Base-by-base conservation (phyloP, 2,329 filamentous ascomycete species). In the Colletotrichum sp. region DNA sequence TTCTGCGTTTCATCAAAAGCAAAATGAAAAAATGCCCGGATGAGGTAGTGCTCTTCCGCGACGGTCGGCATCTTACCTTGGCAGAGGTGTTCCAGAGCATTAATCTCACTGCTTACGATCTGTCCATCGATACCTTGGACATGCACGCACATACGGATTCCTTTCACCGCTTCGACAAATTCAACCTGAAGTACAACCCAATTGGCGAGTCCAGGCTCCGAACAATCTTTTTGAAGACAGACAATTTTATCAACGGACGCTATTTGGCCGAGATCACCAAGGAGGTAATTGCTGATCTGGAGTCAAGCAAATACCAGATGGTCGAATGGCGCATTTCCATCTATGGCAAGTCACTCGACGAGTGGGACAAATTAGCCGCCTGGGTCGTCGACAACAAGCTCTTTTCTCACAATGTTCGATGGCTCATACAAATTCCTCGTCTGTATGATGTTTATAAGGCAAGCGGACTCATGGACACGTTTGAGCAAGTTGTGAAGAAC, bases 251-350 rank as follows among this genome's bases (percentile, higher is more conserved):
- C 82, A 93, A 98, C 79, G 97, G 97, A 44, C 94, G 96, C 66
- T 99, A 99, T 83, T 88, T 99, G 59, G 97, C 97, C 1, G 97
- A 99, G 84, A 98, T 99, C 78, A 99, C 96, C 4, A 98, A 98
- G 82, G 97, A 99, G 85, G 97, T 99, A 78, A 98, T 99, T 71
- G 93, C 96, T 5, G 97, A 99, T 89, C 88, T 99, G 36, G 97
- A 99, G 85, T 98, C 96, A 65, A 98, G 96, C 91, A 99, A 99
- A 84, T 99, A 99, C 82, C 97, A 99, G 84, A 98, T 99, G 95
- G 97, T 97, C 2, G 97, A 99, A 87, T 99, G 98, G 96, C 95
- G 97, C 59, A 98, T 99, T 79, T 98, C 96, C 29, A 95, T 99
- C 78, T 99, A 99, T 81, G 97, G 97, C 78, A 95, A 95, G 82